Base-by-base conservation (phyloP, 2,329 filamentous ascomycete species). In the Cryphonectria carpinicola region DNA sequence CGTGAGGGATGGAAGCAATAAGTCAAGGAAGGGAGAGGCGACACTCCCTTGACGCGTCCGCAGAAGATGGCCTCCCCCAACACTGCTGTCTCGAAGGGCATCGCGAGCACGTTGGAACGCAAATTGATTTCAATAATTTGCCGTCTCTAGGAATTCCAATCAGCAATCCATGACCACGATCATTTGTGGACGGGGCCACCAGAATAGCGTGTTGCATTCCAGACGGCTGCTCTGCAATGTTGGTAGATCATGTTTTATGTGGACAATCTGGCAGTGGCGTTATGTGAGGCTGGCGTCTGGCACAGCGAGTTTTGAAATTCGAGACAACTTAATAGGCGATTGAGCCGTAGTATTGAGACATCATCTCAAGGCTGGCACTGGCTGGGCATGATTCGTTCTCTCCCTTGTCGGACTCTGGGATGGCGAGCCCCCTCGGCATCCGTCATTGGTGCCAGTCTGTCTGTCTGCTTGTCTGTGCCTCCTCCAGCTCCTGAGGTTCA, bases 91-190 rank as follows among this genome's bases (percentile, higher is more conserved):
- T 43, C 43, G 49, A 65, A 39, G 32, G 58, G 28, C 5, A 68
- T 39, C 65, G 68, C 62, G 65, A 56, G 63, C 70, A 68, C 66
- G 68, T 68, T 71, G 71, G 71, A 58, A 71, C 68, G 69, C 25
- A 66, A 32, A 17, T 46, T 49, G 41, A 61, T 60, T 37, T 58
- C n/a, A 43, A 69, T 69, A 63, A 68, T 63, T 64, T 35, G 63
- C 61, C 68, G 56, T 25, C 37, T 67, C 7, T 5, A 61, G 54
- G 41, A 61, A 67, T 67, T 49, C 52, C 35, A 49, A n/a, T 52
- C 14, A 43, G 41, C 14, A 65, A 52, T 65, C 25, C 22, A 49
- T 65, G 22, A 46, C 62, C 37, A 32, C 41, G 25, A 49, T 25
- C 43, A 41, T 46, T 41, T 41, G 25, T 28, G n/a, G 35, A 43